Evolutionary conservation across 345 rosid species (phyloP).

Genomic region (Citrus medica): DNA sequence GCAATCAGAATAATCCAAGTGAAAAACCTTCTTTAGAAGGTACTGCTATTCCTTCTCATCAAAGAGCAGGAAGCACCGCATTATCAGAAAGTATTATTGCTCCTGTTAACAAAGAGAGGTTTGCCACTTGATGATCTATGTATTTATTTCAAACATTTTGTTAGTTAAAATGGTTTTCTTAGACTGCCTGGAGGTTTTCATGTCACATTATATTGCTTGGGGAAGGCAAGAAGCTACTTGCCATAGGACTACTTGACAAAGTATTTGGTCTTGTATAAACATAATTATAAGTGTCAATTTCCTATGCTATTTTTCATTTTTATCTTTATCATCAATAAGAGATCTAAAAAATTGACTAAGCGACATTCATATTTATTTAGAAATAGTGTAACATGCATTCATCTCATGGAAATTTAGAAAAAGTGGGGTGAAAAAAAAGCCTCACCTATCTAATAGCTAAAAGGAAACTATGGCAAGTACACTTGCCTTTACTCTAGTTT

Average conservation of each 20-base stretch:
- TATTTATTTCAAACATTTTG: background rate
- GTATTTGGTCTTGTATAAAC: background rate
- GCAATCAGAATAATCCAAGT: constrained; percentile 27
- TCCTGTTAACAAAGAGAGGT: constrained; percentile 60
- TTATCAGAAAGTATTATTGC: constrained; percentile 34
- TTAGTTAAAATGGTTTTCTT: constrained; percentile 1
- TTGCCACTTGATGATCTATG: constrained; percentile 22
- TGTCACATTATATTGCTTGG: background rate
- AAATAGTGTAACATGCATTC: background rate
- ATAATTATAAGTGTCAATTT: background rate
- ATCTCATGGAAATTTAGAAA: background rate
- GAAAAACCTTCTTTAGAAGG: constrained; percentile 45
- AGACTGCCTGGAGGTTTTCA: background rate
- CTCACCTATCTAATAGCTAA: background rate
- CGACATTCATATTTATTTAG: background rate
- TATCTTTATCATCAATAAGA: background rate
- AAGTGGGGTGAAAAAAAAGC: too few relatives aligned
- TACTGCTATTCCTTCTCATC: constrained; percentile 28
- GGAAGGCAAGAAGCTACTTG: background rate
- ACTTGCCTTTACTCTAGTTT: background rate
- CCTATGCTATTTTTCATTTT: background rate
- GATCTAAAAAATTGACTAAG: background rate
- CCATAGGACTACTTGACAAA: background rate
- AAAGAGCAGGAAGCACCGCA: constrained; percentile 36
- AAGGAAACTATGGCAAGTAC: background rate